Evolutionary conservation across 2,329 filamentous ascomycete genomes (phyloP), one percentile per base, ranked within the genome.

Genomic region (Colletotrichum gloeosporioides): DNA sequence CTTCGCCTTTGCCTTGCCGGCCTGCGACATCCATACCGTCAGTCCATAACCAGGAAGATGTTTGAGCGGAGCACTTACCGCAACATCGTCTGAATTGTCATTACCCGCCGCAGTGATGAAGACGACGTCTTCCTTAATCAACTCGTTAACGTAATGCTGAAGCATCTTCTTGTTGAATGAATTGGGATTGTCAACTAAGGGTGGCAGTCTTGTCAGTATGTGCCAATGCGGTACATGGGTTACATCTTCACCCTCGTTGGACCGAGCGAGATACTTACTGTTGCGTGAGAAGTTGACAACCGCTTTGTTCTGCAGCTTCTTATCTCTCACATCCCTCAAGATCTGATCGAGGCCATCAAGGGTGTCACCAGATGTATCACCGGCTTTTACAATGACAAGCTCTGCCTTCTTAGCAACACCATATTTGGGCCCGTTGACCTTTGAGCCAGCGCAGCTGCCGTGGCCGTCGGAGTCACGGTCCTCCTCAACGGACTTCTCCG

Each of bases 151-250:
- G 22, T 68, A 68, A 2, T 57, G 8, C 15, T 22, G 8, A 22
- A 68, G 32, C 29, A 36, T 57, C 18, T 36, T 57, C 18, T 25
- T 16, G 3, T 68, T 57, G 44, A 29, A 53, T 16, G 13, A 8
- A 0, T 10, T 31, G 18, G 59, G 59, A 29, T 27, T 57, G 7
- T 57, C 22, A 57, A 25, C 53, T 57, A 18, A 39, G 4, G 16
- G 36, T 39, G 36, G 8, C 36, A 39, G 16, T 2, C 15, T 39
- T 2, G 16, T 39, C 16, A 39, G 36, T 9, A 39, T 39, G 36
- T 39, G 36, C 36, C 0, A 0, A 5, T 3, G 8, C 2, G 18
- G 16, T 16, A 8, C 34, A 0, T 16, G 15, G 1, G 2, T 31
- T 39, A 1, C 36, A 39, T 39, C 2, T 16, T 36, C 34, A 16